Evolutionary conservation across 495 filamentous ascomycete species (phyloP), one percentile per base, ranked within the genome.

Genomic region (Lophiotrema nucula): DNA sequence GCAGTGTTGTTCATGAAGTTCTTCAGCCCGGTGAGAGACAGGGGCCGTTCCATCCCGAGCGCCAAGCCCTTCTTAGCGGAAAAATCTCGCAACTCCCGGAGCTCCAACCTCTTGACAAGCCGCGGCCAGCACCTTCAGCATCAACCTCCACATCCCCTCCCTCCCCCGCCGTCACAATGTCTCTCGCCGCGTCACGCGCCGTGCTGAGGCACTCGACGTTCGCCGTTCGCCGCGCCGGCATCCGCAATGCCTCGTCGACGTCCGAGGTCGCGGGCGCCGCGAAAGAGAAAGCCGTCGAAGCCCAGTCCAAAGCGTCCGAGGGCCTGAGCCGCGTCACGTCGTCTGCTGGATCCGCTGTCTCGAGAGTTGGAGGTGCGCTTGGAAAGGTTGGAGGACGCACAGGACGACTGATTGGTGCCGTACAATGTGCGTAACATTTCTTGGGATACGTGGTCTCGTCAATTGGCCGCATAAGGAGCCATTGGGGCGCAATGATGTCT

Each of bases 321-420:
- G 90, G 92, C 65, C 83, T 96, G 23, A 90, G 89, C 65, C 84
- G 83, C 66, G 92, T 93, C 64, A 77, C 86, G 57, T 83, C 88
- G 46, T 82, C 87, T 33, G 90, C 91, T 68, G 89, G 90, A 27
- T 84, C 88, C 58, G 88, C 83, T 50, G 75, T 95, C 64, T 79
- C 81, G 62, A 82, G 81, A 66, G 87, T 86, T 53, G 85, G 86
- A 25, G 79, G 79, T 65, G 82, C 87, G 46, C 72, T 95, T 60
- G 77, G 85, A 62, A 86, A 83, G 68, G 80, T 93, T 70, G 91
- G 92, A 70, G 93, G 93, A 61, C 82, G 88, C 56, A 91, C 88
- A 37, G 93, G 90, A 60, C 83, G 79, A 71, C 69, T 92, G 63
- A 83, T 97, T 70, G 78, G 80, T 52, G 88, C 90, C 66, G 75